Evolutionary conservation across 768 basidiomycete species (phyloP).

Genomic region (Rhodotorula sphaerocarpa): DNA sequence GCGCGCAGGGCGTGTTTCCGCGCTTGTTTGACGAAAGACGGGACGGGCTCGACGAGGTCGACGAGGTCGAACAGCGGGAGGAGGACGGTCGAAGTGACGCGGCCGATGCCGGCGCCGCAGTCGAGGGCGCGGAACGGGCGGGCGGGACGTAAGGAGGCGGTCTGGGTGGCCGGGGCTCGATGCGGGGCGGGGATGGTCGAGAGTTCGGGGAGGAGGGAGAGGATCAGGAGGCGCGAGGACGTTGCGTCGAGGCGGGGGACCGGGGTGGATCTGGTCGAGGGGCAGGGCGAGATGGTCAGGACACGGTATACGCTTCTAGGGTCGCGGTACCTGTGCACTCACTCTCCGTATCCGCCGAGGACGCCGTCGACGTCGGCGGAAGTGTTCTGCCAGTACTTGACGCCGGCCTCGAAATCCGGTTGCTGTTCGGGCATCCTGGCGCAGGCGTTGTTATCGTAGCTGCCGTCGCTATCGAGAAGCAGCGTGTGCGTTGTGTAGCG

Average conservation of each 20-base stretch:
- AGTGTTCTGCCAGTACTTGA: constrained; percentile 76
- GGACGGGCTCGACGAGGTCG: constrained; percentile 80
- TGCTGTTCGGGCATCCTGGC: constrained; percentile 5
- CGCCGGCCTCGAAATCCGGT: constrained; percentile 64
- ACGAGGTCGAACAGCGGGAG: constrained; percentile 82
- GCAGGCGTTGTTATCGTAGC: too few relatives aligned
- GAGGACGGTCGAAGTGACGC: constrained; percentile 79
- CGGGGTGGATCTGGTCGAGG: constrained; percentile 42
- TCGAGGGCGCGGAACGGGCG: constrained; percentile 64
- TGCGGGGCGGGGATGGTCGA: constrained; percentile 67
- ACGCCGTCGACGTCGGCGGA: constrained; percentile 80
- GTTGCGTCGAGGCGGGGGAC: constrained; percentile 84
- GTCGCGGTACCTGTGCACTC: not conserved
- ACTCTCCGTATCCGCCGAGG: constrained; percentile 51
- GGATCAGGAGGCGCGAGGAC: constrained; percentile 77
- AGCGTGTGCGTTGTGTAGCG: too few relatives aligned
- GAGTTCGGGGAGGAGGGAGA: constrained; percentile 70
- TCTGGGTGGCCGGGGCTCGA: constrained; percentile 43
- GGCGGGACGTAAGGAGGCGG: constrained; percentile 7
- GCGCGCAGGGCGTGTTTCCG: constrained; percentile 26
- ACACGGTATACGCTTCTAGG: not conserved
- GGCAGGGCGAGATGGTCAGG: not conserved
- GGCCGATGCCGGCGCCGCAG: constrained; percentile 85
- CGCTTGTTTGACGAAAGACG: constrained; percentile 66
- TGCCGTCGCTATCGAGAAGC: too few relatives aligned